Base-by-base conservation (phyloP, 805 yeast species). In the Jamesozyma piceae region DNA sequence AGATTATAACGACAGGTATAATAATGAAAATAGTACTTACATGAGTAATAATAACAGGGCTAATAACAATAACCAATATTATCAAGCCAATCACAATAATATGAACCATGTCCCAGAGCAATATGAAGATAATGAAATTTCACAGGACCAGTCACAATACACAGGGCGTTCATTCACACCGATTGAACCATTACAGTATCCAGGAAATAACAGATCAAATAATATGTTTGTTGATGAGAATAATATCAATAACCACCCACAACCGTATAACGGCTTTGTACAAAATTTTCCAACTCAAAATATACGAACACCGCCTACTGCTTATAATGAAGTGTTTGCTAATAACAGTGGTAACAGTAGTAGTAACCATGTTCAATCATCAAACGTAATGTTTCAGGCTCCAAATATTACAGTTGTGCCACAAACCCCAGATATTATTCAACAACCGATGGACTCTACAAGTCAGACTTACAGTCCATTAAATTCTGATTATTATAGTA, bases 401-500 rank as follows among this genome's bases (percentile, higher is more conserved):
- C 62, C 63, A 4, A 43, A 51, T 4, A 56, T 58, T 33, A 57
- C 58, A 38, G 52, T 59, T 6, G 46, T 54, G 22, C 60, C 55
- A 37, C 51, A 50, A 15, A 46, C 61, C 5, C 54, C 57, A 18
- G 57, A 53, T 39, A 45, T 50, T 17, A 47, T 43, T 17, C 49
- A 46, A 13, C 50, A 52, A 39, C 32, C 48, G 8, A 45, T 33
- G 9, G 35, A 30, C 9, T 40, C 43, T 15, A 30, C 37, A 40
- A 33, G 26, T 14, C 38, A 39, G n/a, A 35, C 39, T 27, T 44
- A 42, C 21, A 31, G 45, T 17, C 34, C 44, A 5, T 41, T 11
- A 6, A 24, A 24, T 24, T 37, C 18, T 13, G 19, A 32, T 13
- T 24, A 24, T 11, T 24, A 8, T 24, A 6, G 11, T 8, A 24